Evolutionary conservation across 2,329 filamentous ascomycete genomes (phyloP).

Genomic region (Chrysoporthe puriensis): DNA sequence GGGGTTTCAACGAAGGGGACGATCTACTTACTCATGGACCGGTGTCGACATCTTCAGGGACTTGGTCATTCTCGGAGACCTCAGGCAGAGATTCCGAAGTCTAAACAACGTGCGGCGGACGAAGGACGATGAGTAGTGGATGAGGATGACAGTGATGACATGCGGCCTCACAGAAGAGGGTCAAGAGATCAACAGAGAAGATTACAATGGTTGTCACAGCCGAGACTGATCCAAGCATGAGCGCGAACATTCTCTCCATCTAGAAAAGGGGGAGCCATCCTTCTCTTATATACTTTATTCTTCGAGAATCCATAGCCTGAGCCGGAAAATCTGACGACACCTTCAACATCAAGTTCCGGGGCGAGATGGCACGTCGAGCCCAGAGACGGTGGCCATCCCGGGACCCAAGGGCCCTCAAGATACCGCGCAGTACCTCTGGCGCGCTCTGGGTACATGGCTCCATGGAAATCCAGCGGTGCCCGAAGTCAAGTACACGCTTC

Average conservation of each 20-base stretch:
- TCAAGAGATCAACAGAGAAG: background rate
- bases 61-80: too few species aligned
- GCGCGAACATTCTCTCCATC: background rate
- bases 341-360: too few species aligned
- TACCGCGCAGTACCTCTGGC: too few species aligned
- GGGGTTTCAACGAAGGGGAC: background rate
- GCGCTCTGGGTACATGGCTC: too few species aligned
- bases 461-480: too few species aligned
- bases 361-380: too few species aligned
- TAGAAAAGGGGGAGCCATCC: background rate
- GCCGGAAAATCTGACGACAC: too few species aligned
- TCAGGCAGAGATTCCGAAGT: background rate
- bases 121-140: background rate
- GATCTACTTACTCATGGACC: background rate
- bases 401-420: too few species aligned
- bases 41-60: background rate
- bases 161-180: background rate
- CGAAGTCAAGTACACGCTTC: too few species aligned
- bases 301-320: too few species aligned
- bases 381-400: too few species aligned
- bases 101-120: background rate
- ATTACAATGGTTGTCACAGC: background rate
- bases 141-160: background rate
- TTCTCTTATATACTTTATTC: background rate
- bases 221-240: background rate